phyloP scores from a whole-genome alignment of 805 yeast species.

The Candida schatavii region DNA sequence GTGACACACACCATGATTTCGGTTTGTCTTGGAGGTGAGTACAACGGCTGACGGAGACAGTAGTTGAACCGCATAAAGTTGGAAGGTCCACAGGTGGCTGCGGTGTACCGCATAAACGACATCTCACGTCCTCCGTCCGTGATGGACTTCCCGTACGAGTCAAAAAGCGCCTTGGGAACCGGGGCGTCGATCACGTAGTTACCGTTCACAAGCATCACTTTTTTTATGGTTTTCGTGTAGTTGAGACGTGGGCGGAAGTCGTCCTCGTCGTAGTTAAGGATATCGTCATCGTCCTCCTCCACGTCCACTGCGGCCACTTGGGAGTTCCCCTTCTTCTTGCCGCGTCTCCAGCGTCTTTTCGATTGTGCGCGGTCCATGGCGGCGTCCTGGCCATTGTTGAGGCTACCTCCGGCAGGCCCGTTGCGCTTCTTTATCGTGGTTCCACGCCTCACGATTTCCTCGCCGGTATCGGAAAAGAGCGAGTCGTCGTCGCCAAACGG shows the following conservation, averaged over 20 bases:
- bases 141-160: slow-evolving; percentile 32
- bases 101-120: slow-evolving; percentile 89
- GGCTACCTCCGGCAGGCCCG: slow-evolving; percentile 10
- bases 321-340: slow-evolving; percentile 7
- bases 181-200: slow-evolving; percentile 45
- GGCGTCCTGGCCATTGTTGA: background rate
- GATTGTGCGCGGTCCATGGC: slow-evolving; percentile 2
- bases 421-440: slow-evolving; percentile 22
- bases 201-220: slow-evolving; percentile 41
- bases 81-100: slow-evolving; percentile 88
- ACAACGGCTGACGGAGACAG: slow-evolving; percentile 80
- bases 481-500: slow-evolving; percentile 46
- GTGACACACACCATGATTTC: slow-evolving; percentile 86
- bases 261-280: slow-evolving; percentile 26
- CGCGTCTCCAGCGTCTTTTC: background rate
- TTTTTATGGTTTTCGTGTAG: slow-evolving; percentile 42
- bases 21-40: slow-evolving; percentile 73
- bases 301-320: background rate
- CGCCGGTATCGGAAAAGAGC: slow-evolving; percentile 40
- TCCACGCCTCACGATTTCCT: slow-evolving; percentile 31
- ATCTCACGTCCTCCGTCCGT: slow-evolving; percentile 51
- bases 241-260: slow-evolving; percentile 39
- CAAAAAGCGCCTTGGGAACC: slow-evolving; percentile 35
- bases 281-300: slow-evolving; percentile 8
- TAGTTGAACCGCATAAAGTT: slow-evolving; percentile 61